Percentiles rank a stretch among this genome's conserved stretches.
These are phyloP conservation scores for Pichia sp. DNA, from an alignment of 1,139 yeast genomes.

Conservation along the genomic window DNA sequence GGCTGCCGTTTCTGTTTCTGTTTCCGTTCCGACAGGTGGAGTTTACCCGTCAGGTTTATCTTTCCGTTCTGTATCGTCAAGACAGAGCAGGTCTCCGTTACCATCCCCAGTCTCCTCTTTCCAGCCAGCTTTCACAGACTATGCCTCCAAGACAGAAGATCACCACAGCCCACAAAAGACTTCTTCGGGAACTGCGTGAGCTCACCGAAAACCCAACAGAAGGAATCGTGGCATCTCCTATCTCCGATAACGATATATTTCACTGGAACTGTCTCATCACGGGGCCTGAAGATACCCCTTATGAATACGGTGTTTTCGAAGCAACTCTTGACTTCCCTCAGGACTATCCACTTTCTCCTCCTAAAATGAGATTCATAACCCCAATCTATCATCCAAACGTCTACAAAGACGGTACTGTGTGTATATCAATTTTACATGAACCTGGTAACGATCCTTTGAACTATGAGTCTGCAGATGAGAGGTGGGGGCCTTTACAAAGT, in stretches of 20 bases:
- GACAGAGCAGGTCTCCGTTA: too few species aligned
- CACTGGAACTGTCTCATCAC: conserved; percentile 87
- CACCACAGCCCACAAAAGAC: conserved; percentile 73
- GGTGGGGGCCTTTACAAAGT: conserved; percentile 98
- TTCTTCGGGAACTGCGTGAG: conserved; percentile 84
- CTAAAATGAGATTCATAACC: conserved; percentile 73
- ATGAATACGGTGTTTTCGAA: conserved; percentile 88
- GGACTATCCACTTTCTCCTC: conserved; percentile 93
- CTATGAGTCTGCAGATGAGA: conserved; percentile 89
- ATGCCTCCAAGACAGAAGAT: conserved; percentile 24
- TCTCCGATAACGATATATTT: conserved; percentile 71
- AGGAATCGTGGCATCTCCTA: conserved; percentile 92
- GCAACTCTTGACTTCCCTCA: conserved; percentile 76
- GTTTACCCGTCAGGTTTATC: too few species aligned
- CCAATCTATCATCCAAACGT: conserved; percentile 89
- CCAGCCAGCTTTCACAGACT: background rate
- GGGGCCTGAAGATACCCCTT: conserved; percentile 92
- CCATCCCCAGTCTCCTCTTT: background rate
- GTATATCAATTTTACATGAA: conserved; percentile 88
- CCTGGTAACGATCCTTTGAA: conserved; percentile 97
- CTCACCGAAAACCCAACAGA: conserved; percentile 83
- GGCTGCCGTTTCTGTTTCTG: too few species aligned
- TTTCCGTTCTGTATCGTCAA: too few species aligned
- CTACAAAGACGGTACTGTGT: conserved; percentile 89
- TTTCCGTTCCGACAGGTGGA: too few species aligned